These are phyloP conservation scores for Phycomyces blakesleeanus DNA, from an alignment of 192 early-diverging fungal species.

Conservation along the genomic window DNA sequence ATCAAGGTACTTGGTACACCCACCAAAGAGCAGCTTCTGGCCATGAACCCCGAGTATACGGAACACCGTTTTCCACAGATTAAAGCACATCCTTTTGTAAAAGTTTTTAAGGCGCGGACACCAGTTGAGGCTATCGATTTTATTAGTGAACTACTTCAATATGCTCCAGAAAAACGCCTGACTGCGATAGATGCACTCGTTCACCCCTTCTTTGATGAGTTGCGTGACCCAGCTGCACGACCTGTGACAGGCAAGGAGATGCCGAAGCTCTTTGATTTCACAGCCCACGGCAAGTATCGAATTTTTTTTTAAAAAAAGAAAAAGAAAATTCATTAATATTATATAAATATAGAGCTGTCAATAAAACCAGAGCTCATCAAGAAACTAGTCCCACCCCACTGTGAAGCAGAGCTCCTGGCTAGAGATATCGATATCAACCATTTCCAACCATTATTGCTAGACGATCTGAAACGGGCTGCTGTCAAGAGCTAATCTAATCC, in stretches of 20 bases:
- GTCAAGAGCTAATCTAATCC: neutral
- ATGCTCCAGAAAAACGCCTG: constrained; percentile 79
- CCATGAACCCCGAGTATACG: constrained; percentile 96
- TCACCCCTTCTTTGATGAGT: constrained; percentile 94
- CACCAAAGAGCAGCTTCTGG: constrained; percentile 89
- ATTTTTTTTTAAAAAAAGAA: neutral
- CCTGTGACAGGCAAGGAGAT: constrained; percentile 78
- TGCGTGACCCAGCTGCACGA: constrained; percentile 76
- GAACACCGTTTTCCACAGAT: constrained; percentile 98
- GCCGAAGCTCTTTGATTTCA: constrained; percentile 90
- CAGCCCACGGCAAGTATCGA: constrained; percentile 49
- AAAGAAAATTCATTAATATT: neutral
- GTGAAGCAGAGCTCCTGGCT: constrained; percentile 50
- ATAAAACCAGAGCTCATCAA: constrained; percentile 76
- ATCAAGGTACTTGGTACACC: constrained; percentile 97
- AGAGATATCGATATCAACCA: constrained; percentile 68
- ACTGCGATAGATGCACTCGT: constrained; percentile 89
- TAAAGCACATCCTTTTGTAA: constrained; percentile 82
- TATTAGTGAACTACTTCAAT: constrained; percentile 79
- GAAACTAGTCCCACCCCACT: constrained; percentile 77
- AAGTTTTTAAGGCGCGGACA: constrained; percentile 78
- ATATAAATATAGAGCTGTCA: constrained; percentile 65
- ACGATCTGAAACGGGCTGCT: neutral
- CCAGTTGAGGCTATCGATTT: constrained; percentile 84
- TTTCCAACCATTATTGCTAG: constrained; percentile 54